Base-by-base conservation (phyloP, 495 filamentous ascomycete species). In the Aspergillus indologenus region DNA sequence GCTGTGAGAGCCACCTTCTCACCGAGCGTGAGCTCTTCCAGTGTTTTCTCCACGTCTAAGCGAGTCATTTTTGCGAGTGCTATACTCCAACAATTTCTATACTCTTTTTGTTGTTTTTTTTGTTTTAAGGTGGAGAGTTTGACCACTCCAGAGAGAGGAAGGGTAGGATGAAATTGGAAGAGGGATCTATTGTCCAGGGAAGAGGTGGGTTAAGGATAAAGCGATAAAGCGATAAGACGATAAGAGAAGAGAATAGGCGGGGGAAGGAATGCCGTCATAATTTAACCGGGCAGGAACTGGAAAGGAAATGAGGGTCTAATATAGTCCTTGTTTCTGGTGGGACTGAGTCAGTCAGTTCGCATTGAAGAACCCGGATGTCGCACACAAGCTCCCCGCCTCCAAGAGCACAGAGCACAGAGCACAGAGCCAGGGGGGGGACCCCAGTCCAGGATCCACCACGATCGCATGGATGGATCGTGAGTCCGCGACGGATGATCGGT, bases 1-100 rank as follows among this genome's bases (percentile, higher is more conserved):
- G 83, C 78, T 50, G 85, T 76, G 21, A 89, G 76, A 40, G 81
- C 82, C 18, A 84, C 77, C 66, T 89, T 88, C 68, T 89, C 85
- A 11, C 76, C 76, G 47, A 82, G 67, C 6, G 78, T 84, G 50
- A 89, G 80, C 77, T 87, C 80, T 59, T 81, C 75, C 45, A 89
- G 76, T 14, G 82, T 71, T 58, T 82, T 77, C 61, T 88, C 85
- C 42, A 89, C 83, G 59, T 87, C 75, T 47, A 87, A 76, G 51
- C 79, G 79, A 53, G 78, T 75, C 81, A 87, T 88, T 58, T 62
- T 75, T 61, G 51, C 34, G 8, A 45, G 8, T 34, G 23, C 29
- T 22, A 14, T 51, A 23, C 3, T 21, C 15, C 29, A 15, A 46
- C 14, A 23, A 22, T 2, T 50, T 50, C 12, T 40, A 4, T 40